Evolutionary conservation across 2,329 filamentous ascomycete species (phyloP).

Genomic region (Aureobasidium sp.): DNA sequence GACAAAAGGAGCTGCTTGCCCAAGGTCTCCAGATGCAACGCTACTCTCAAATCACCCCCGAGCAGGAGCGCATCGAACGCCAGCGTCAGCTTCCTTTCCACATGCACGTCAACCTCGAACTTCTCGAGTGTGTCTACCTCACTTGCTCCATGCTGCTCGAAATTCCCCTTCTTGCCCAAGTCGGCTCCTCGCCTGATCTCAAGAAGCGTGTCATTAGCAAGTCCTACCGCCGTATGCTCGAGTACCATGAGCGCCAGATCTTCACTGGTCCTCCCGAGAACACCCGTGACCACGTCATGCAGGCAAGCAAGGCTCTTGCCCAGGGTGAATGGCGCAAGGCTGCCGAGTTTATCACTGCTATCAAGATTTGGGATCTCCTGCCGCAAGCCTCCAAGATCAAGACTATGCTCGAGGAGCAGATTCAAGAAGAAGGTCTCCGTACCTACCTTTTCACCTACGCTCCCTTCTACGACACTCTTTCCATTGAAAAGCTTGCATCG

Average conservation of each 20-base stretch:
- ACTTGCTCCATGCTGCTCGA: slow-evolving; percentile 99
- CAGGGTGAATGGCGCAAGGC: slow-evolving; percentile 99
- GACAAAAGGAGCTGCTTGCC: slow-evolving; percentile 94
- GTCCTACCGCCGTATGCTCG: slow-evolving; percentile 97
- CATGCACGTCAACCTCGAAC: slow-evolving; percentile 99
- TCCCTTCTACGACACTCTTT: slow-evolving; percentile 96
- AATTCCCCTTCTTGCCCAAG: slow-evolving; percentile 93
- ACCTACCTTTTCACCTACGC: slow-evolving; percentile 99
- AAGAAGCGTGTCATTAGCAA: slow-evolving; percentile 98
- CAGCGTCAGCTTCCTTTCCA: slow-evolving; percentile 98
- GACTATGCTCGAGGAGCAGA: slow-evolving; percentile 93
- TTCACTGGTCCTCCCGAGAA: slow-evolving; percentile 98
- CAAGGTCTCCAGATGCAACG: slow-evolving; percentile 98
- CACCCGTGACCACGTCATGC: slow-evolving; percentile 98
- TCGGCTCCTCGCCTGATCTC: slow-evolving; percentile 90
- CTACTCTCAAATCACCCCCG: slow-evolving; percentile 90
- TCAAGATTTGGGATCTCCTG: slow-evolving; percentile 99
- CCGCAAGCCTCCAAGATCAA: slow-evolving; percentile 90
- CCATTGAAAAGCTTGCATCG: slow-evolving; percentile 70
- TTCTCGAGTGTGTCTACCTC: slow-evolving; percentile 95
- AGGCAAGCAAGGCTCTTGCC: slow-evolving; percentile 92
- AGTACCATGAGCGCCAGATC: slow-evolving; percentile 98
- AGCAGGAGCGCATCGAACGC: slow-evolving; percentile 95
- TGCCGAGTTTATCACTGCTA: slow-evolving; percentile 85
- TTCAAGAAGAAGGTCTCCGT: slow-evolving; percentile 94